Evolutionary conservation across 108 stramenopile genomes (phyloP).

Genomic region (Stephanodiscus triporus): DNA sequence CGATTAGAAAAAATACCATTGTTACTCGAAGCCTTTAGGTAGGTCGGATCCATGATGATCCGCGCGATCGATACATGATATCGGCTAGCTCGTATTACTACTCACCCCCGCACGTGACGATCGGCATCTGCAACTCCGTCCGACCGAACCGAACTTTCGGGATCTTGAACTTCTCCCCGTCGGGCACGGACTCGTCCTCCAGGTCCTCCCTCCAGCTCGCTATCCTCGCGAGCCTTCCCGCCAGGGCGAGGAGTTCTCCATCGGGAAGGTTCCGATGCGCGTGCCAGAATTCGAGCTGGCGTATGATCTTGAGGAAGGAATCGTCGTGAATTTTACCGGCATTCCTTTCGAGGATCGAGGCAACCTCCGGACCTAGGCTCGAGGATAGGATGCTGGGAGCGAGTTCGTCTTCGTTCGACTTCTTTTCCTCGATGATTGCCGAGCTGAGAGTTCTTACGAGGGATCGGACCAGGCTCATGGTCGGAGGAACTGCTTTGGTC

Average conservation of each 20-base stretch:
- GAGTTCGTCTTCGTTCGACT: constrained; percentile 7
- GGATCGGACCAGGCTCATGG: constrained; percentile 3
- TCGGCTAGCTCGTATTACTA: too few species aligned
- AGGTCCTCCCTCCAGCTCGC: constrained; percentile 45
- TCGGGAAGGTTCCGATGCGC: constrained; percentile 12
- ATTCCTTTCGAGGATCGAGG: constrained; percentile 28
- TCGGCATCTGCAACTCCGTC: constrained; percentile 77
- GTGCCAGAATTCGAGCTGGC: constrained; percentile 66
- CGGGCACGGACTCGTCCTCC: constrained; percentile 3
- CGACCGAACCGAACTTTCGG: constrained; percentile 68
- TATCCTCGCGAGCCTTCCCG: constrained; percentile 32
- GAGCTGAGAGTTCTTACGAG: neutral
- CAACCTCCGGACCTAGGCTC: constrained; percentile 32
- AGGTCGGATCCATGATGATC: too few species aligned
- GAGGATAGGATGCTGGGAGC: constrained; percentile 29
- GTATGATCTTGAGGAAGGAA: constrained; percentile 54
- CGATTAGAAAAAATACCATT: neutral
- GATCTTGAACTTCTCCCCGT: constrained; percentile 28
- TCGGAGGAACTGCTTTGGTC: too few species aligned
- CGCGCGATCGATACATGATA: too few species aligned
- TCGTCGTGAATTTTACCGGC: constrained; percentile 50
- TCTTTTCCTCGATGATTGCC: constrained; percentile 13
- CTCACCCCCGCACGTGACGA: constrained; percentile 78
- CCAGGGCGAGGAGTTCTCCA: constrained; percentile 36
- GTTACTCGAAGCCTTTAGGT: too few species aligned